phyloP scores from a whole-genome alignment of 805 yeast genomes.

The Clavispora asparagi region DNA sequence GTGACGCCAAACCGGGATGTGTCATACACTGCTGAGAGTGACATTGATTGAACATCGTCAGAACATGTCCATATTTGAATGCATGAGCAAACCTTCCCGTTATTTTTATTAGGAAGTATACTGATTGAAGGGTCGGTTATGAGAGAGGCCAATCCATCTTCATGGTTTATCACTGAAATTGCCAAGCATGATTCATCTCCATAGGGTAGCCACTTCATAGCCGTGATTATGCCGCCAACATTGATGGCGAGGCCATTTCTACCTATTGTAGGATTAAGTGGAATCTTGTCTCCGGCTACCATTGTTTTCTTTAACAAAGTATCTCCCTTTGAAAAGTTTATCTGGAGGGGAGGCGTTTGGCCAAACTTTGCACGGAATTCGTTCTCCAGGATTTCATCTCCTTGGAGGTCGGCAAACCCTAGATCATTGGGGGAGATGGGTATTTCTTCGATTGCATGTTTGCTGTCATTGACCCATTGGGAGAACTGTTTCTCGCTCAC shows the following conservation, averaged over 20 bases:
- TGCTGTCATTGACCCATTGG: constrained; percentile 11
- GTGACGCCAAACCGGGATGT: constrained; percentile 43
- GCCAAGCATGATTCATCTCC: constrained; percentile 37
- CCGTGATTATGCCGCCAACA: constrained; percentile 49
- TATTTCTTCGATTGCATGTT: constrained; percentile 9
- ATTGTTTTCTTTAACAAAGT: constrained; percentile 1
- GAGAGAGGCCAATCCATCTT: constrained; percentile 15
- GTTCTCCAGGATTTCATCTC: constrained; percentile 6
- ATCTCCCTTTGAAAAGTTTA: constrained; percentile 14
- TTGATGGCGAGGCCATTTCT: constrained; percentile 40
- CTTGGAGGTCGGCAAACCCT: constrained; percentile 3
- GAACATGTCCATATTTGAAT: constrained; percentile 42
- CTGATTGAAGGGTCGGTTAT: constrained; percentile 27
- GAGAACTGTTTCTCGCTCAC: constrained; percentile 29
- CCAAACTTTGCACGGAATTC: constrained; percentile 22
- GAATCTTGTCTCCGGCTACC: constrained; percentile 1
- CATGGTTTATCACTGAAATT: constrained; percentile 39
- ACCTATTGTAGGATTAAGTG: constrained; percentile 12
- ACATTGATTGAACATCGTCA: constrained; percentile 17
- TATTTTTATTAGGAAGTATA: constrained; percentile 18
- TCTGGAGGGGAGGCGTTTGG: constrained; percentile 3
- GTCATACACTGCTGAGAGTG: constrained; percentile 22
- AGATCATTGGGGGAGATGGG: constrained; percentile 9
- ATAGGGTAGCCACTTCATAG: constrained; percentile 46
- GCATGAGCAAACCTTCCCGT: constrained; percentile 24